Evolutionary conservation across 208 protist genomes (phyloP).

Genomic region (Crithidia fasciculata): DNA sequence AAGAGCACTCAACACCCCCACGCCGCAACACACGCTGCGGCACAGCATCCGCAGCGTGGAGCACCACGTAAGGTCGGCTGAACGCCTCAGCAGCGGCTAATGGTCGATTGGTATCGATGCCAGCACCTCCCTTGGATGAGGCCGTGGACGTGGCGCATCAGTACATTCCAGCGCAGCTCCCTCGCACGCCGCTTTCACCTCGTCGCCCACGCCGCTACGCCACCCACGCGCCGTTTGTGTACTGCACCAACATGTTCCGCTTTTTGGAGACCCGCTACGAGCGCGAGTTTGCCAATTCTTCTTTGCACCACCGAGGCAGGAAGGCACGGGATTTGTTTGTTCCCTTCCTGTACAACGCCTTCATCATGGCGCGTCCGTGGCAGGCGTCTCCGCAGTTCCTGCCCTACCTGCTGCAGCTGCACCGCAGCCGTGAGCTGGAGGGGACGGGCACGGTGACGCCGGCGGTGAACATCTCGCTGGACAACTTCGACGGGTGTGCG

Average conservation of each 20-base stretch:
- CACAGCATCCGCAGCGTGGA: constrained; percentile 94
- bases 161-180: background rate
- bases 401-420: constrained; percentile 36
- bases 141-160: background rate
- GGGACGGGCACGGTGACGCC: background rate
- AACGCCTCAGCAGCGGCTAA: background rate
- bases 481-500: constrained; percentile 61
- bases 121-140: background rate
- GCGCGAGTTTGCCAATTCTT: constrained; percentile 33
- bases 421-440: background rate
- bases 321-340: constrained; percentile 39
- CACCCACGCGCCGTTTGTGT: constrained; percentile 67
- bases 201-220: constrained; percentile 40
- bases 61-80: constrained; percentile 55
- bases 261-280: constrained; percentile 47
- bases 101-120: background rate
- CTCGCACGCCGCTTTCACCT: background rate
- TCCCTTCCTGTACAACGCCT: constrained; percentile 69
- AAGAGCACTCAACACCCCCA: background rate
- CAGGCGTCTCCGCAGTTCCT: constrained; percentile 53
- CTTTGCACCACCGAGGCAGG: constrained; percentile 32
- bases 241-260: constrained; percentile 61
- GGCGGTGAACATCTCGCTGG: constrained; percentile 36
- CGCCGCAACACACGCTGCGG: constrained; percentile 90
- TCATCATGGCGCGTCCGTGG: constrained; percentile 64